Evolutionary conservation across 2,329 filamentous ascomycete species (phyloP).

Genomic region (Pseudovirgaria hyperparasitica): DNA sequence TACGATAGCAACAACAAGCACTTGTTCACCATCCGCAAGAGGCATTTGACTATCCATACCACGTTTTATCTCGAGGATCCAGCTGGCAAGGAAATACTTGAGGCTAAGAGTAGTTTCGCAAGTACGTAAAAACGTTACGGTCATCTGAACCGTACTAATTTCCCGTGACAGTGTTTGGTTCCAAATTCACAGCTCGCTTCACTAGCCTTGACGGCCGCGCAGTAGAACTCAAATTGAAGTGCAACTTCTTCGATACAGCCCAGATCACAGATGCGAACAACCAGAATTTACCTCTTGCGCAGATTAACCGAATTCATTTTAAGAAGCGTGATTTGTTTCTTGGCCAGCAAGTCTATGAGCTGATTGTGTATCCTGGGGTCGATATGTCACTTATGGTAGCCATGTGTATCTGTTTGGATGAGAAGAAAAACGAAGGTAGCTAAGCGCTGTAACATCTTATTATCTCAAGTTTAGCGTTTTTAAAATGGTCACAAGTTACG

Average conservation of each 20-base stretch:
- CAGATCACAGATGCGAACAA: slow-evolving; percentile 43
- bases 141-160: slow-evolving; percentile 4
- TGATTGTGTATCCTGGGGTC: slow-evolving; percentile 50
- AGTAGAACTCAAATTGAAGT: slow-evolving; percentile 38
- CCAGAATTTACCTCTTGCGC: too few species aligned
- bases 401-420: slow-evolving; percentile 55
- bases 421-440: slow-evolving; percentile 43
- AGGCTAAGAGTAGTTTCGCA: slow-evolving; percentile 43
- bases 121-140: slow-evolving; percentile 23
- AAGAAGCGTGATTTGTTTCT: slow-evolving; percentile 45
- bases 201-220: slow-evolving; percentile 17
- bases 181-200: slow-evolving; percentile 46
- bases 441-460: too few species aligned
- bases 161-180: slow-evolving; percentile 32
- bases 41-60: slow-evolving; percentile 37
- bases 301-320: slow-evolving; percentile 46
- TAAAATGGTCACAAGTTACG: too few species aligned
- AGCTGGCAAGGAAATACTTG: slow-evolving; percentile 35
- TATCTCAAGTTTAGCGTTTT: too few species aligned
- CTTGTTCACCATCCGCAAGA: slow-evolving; percentile 46
- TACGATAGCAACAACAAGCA: slow-evolving; percentile 40
- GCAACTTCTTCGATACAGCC: slow-evolving; percentile 48
- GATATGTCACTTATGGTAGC: slow-evolving; percentile 54
- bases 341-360: slow-evolving; percentile 52
- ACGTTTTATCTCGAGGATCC: slow-evolving; percentile 40